Evolutionary conservation across 495 filamentous ascomycete genomes (phyloP), one percentile per base, ranked within the genome.

Genomic region (Hypoxylon trugodes): DNA sequence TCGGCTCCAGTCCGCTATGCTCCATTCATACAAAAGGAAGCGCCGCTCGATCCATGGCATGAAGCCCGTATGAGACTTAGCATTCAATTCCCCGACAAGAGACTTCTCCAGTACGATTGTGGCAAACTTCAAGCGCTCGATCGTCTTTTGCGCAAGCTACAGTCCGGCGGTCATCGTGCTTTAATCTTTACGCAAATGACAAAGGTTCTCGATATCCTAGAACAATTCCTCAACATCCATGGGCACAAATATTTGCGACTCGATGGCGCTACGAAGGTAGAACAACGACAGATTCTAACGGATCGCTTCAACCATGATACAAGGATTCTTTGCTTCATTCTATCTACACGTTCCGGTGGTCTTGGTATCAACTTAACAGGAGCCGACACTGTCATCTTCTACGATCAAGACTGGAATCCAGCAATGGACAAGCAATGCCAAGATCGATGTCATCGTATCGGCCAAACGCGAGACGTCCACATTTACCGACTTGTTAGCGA

Each of bases 381-480:
- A 26, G 96, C 96, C 19, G 95, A 97, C 74, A 96, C 95, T 0
- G 96, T 99, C 69, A 98, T 99, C 69, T 99, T 99, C 78, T 99
- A 99, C 76, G 96, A 99, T 73, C 85, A 97, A 37, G 96, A 99
- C 76, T 99, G 96, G 96, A 99, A 99, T 66, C 96, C 96, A 0
- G 96, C 96, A 8, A 99, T 99, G 96, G 96, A 99, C 75, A 97
- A 97, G 70, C 96, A 99, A 74, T 99, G 96, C 72, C 96, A 98
- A 76, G 96, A 99, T 71, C 89, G 96, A 62, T 94, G 91, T 63
- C 96, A 99, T 74, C 93, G 96, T 48, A 99, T 99, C 68, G 96
- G 96, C 2, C 96, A 99, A 75, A 98, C 96, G 0, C 87, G 96
- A 22, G 96, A 99, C 70, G 96, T 99, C 33, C 94, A 98, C 69